Conservation (phyloP, 2,329 filamentous ascomycete genomes). For the Nemania diffusa region DNA sequence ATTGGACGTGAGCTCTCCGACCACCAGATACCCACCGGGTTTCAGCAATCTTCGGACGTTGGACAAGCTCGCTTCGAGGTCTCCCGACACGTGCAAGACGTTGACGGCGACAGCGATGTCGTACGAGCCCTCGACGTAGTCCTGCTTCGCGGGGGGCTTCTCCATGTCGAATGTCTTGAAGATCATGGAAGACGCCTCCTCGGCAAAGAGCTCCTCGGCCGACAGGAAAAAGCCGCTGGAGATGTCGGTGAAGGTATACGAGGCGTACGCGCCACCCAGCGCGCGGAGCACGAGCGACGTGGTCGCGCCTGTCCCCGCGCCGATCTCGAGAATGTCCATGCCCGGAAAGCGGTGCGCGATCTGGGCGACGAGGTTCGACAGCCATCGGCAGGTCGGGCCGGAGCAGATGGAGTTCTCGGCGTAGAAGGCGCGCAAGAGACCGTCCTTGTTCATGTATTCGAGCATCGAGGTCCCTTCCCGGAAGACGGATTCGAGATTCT, state of each 20-base stretch:
- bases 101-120: slow-evolving; percentile 40
- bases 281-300: slow-evolving; percentile 3
- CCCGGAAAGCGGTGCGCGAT: neutral
- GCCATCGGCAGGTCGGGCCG: neutral
- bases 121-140: slow-evolving; percentile 33
- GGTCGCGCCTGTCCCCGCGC: slow-evolving; percentile 24
- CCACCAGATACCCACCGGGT: slow-evolving; percentile 34
- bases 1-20: slow-evolving; percentile 9
- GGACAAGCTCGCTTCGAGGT: slow-evolving; percentile 31
- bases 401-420: slow-evolving; percentile 26
- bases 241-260: slow-evolving; percentile 28
- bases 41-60: slow-evolving; percentile 38
- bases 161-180: slow-evolving; percentile 23
- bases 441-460: slow-evolving; percentile 52
- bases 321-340: neutral
- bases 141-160: slow-evolving; percentile 23
- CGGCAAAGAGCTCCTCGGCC: slow-evolving; percentile 3
- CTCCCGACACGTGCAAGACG: slow-evolving; percentile 39
- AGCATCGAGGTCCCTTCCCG: slow-evolving; percentile 50
- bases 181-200: neutral
- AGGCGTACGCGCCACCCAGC: neutral
- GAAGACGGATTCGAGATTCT: slow-evolving; percentile 50
- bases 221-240: slow-evolving; percentile 14
- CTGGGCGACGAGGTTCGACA: neutral
- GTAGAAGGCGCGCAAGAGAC: slow-evolving; percentile 52